A percentile compares a stretch with the other conserved stretches of the same genome.
phyloP scores from a whole-genome alignment of 805 yeast genomes.

The Metschnikowia baotianmanensis region DNA sequence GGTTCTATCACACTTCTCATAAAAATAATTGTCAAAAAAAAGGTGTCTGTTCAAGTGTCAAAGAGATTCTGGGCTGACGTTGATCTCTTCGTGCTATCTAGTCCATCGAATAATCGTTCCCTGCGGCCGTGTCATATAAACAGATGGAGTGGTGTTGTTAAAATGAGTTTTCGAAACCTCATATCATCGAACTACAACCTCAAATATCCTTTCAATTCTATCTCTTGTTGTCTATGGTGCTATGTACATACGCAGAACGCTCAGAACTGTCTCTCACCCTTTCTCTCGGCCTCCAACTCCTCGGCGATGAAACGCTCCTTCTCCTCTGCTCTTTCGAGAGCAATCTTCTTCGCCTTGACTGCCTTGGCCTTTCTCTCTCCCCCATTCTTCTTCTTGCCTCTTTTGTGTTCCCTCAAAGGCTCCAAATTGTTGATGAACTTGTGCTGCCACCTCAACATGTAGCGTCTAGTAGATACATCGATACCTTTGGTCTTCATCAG shows the following conservation, averaged over 20 bases:
- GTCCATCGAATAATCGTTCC: no score
- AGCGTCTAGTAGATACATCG: slow-evolving; percentile 67
- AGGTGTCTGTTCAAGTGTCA: no score
- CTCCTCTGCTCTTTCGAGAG: slow-evolving; percentile 57
- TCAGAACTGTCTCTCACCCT: slow-evolving; percentile 43
- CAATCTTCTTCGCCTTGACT: slow-evolving; percentile 52
- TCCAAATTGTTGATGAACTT: slow-evolving; percentile 56
- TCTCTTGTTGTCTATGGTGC: not conserved
- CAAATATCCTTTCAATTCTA: not conserved
- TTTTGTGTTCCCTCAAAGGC: slow-evolving; percentile 52
- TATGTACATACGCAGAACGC: slow-evolving; percentile 6
- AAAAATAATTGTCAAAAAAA: no score
- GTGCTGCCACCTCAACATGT: slow-evolving; percentile 71
- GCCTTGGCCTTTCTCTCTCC: slow-evolving; percentile 78
- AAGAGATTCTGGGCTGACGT: no score
- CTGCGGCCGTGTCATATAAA: no score
- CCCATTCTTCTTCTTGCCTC: slow-evolving; percentile 75
- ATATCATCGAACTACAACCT: no score
- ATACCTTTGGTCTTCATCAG: slow-evolving; percentile 74
- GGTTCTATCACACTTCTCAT: no score
- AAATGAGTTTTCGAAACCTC: no score
- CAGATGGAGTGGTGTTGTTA: no score
- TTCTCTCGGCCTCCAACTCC: slow-evolving; percentile 40
- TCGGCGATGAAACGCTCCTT: slow-evolving; percentile 39
- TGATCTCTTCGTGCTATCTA: no score